Conservation (phyloP, 2,329 filamentous ascomycete species). For the Teratosphaeria gauchensis region DNA sequence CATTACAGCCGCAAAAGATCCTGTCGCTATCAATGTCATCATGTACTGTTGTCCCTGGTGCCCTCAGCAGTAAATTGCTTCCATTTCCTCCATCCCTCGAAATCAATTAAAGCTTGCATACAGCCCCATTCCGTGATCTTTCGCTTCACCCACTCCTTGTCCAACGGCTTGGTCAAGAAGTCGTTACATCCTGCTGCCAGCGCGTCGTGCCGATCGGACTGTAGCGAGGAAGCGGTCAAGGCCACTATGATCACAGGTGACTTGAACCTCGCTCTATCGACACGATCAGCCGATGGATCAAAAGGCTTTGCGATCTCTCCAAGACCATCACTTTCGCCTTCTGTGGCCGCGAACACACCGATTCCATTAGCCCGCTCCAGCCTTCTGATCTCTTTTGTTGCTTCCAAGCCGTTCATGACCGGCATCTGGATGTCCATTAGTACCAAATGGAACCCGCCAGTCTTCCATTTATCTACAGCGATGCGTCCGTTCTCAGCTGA, state of each 20-base stretch:
- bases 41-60: constrained; percentile 7
- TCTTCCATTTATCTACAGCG: constrained; percentile 85
- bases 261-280: constrained; percentile 68
- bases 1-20: not conserved
- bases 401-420: constrained; percentile 57
- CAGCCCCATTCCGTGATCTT: constrained; percentile 99
- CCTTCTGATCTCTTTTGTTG: constrained; percentile 86
- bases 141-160: constrained; percentile 92
- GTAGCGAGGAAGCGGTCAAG: constrained; percentile 84
- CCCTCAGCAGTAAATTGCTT: constrained; percentile 57
- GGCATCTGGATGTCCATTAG: constrained; percentile 72
- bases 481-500: constrained; percentile 94
- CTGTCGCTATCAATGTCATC: not conserved
- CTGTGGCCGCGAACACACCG: constrained; percentile 57
- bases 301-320: not conserved
- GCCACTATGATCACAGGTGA: constrained; percentile 97
- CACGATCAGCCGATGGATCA: constrained; percentile 55
- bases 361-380: constrained; percentile 86
- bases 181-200: constrained; percentile 95
- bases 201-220: constrained; percentile 91
- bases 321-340: constrained; percentile 13
- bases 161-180: constrained; percentile 92
- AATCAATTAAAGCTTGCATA: constrained; percentile 98
- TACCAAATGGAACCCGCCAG: constrained; percentile 87
- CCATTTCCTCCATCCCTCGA: constrained; percentile 96